Evolutionary conservation across 1,139 yeast genomes (phyloP), one percentile per base, ranked within the genome.

Genomic region (Suhomyces kunorum): DNA sequence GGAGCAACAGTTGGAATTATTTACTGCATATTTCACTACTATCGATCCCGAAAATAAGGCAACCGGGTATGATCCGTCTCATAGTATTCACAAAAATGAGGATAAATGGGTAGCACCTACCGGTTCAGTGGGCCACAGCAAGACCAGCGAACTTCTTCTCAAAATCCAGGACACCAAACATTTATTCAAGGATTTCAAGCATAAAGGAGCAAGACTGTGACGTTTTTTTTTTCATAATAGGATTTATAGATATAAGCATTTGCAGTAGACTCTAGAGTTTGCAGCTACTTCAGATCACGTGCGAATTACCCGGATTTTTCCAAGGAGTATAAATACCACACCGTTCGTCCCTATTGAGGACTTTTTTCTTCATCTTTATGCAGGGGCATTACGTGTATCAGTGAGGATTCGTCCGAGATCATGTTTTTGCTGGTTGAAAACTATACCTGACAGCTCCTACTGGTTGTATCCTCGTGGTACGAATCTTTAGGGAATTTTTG

Each of bases 381-480:
- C 98, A 86, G 87, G 98, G 98, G 97, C 96, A 89, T 89, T 90
- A 90, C 98, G 96, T 95, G 95, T 88, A 87, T 90, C 98, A 89
- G 96, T 90, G 98, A 90, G 97, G 98, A 92, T 89, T 89, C 96
- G 96, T 92, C 98, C 98, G 98, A 90, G 98, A 88, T 88, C 95
- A 95, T 90, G 98, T 90, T 87, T 89, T 90, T 90, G 98, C 98
- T 90, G 95, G 97, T 90, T 90, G 97, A 90, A 90, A 90, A 89
- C 92, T 85, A 80, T 83, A 87, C 92, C 95, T 83, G 97, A 89
- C 97, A 89, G 80, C 98, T 89, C 83, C 87, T 83, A 70, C 63
- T 70, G 69, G 77, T 64, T 68, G 61, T 61, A 62, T 65, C 74
- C 71, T 64, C 64, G 77, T 51, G 74, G 59, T 60, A 55, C 54